A percentile compares a stretch with the other conserved stretches of the same genome.
phyloP scores from a whole-genome alignment of 148 eudicot genomes.

The Rhododendron molle region DNA sequence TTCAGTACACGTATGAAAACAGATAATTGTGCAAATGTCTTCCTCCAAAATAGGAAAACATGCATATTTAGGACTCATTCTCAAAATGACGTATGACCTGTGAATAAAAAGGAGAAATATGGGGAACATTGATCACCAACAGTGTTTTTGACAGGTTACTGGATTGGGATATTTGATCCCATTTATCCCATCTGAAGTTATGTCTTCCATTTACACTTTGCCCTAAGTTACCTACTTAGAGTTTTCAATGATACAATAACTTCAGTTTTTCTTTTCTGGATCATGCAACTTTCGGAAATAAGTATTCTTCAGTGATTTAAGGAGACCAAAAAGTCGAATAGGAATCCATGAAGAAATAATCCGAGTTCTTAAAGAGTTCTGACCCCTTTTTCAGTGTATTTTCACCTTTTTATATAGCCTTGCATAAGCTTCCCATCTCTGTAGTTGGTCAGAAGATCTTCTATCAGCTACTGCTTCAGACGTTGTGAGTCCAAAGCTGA shows the following conservation, averaged over 20 bases:
- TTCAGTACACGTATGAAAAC: slow-evolving; percentile 2
- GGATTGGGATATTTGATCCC: background rate
- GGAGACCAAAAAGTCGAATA: background rate
- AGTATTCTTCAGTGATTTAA: background rate
- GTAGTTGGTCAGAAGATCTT: slow-evolving; percentile 61
- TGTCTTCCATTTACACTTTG: background rate
- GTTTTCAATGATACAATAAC: background rate
- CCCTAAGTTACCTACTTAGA: background rate
- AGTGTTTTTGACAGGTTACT: background rate
- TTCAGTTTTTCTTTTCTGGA: background rate
- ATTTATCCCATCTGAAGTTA: background rate
- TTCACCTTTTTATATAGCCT: slow-evolving; percentile 77
- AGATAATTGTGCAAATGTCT: background rate
- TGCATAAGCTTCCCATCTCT: slow-evolving; percentile 95
- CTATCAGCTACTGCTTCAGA: slow-evolving; percentile 92
- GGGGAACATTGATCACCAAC: background rate
- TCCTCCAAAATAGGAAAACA: background rate
- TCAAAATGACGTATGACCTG: background rate
- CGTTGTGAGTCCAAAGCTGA: slow-evolving; percentile 74
- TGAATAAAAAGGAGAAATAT: background rate
- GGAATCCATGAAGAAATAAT: background rate
- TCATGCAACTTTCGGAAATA: background rate
- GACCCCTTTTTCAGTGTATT: background rate
- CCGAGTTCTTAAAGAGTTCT: background rate
- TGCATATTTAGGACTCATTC: background rate